Base-by-base conservation (phyloP, 2,329 filamentous ascomycete species). In the Acephala macrosclerotiorum region DNA sequence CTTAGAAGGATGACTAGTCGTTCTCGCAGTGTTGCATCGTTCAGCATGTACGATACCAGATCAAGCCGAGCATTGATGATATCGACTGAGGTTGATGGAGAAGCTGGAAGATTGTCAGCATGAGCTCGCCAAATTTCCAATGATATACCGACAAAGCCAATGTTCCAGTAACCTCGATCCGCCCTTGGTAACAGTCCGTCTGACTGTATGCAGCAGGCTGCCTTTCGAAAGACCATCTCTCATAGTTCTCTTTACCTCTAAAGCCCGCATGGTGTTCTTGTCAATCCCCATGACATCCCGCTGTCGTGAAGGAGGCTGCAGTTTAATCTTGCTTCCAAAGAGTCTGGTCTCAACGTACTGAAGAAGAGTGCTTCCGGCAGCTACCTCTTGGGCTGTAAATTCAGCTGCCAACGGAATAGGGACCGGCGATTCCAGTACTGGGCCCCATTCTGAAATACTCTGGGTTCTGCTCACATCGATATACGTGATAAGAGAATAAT, bases 261-360 rank as follows among this genome's bases (percentile, higher is more conserved):
- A 84, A 0, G 94, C 93, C 66, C 92, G 87, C 79, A 99, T 85
- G 70, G 91, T 97, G 75, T 94, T 97, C 75, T 91, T 94, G 80
- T 99, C 96, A 71, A 99, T 96, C 59, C 82, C 86, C 92, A 99
- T 96, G 69, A 91, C 89, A 68, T 96, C 88, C 74, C 92, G 88
- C 71, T 93, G 87, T 66, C 92, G 90, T 40, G 90, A 81, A 1
- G 96, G 96, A 53, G 93, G 89, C 76, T 96, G 94, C 47, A 99
- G 84, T 77, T 92, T 93, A 80, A 97, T 88, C 74, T 87, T 89
- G 61, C 90, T 81, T 20, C 92, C 93, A 72, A 91, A 91, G 20
- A 98, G 82, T 60, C 93, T 89, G 71, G 91, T 87, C 66, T 88
- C 87, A 61, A 97, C 91, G 77, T 98, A 99, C 72, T 92, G 87